A percentile compares a stretch with the other conserved stretches of the same genome.
phyloP scores from a whole-genome alignment of 495 filamentous ascomycete species.

The Cenococcum geophilum region DNA sequence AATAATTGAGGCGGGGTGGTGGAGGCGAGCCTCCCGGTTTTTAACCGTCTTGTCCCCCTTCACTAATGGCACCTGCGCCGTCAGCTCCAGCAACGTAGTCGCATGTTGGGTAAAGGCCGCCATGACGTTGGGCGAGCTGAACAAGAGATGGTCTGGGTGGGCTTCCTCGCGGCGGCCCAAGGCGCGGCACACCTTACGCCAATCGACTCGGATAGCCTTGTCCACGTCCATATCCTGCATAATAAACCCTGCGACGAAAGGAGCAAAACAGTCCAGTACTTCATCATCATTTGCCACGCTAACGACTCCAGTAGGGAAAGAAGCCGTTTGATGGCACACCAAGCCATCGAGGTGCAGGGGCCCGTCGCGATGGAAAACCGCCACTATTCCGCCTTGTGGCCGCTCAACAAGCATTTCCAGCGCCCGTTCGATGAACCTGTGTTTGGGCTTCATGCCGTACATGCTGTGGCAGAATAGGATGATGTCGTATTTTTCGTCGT shows the following conservation, averaged over 20 bases:
- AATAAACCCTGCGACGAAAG: conserved; percentile 49
- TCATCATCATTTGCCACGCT: conserved; percentile 46
- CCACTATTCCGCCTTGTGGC: conserved; percentile 46
- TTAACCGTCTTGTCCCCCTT: conserved; percentile 42
- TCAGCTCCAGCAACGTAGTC: conserved; percentile 46
- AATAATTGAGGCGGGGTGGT: conserved; percentile 44
- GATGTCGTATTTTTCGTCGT: conserved; percentile 48
- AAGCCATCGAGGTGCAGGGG: conserved; percentile 45
- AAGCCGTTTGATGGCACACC: conserved; percentile 47
- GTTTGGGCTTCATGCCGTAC: conserved; percentile 54
- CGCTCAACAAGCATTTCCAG: conserved; percentile 48
- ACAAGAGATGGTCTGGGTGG: conserved; percentile 43
- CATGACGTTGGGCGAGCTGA: conserved; percentile 51
- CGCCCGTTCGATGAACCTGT: conserved; percentile 44
- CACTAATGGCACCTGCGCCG: conserved; percentile 43
- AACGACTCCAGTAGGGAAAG: conserved; percentile 48
- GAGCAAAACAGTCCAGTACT: conserved; percentile 48
- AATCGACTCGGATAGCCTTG: conserved; percentile 40
- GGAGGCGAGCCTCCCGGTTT: conserved; percentile 48
- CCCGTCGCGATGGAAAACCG: conserved; percentile 51
- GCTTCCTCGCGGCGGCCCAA: conserved; percentile 45
- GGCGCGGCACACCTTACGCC: conserved; percentile 49
- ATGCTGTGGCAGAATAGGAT: conserved; percentile 61
- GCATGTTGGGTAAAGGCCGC: conserved; percentile 47
- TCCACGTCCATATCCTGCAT: conserved; percentile 39